Base-by-base conservation (phyloP, 441 rosid genomes). In the Heliophila coronopifolia region DNA sequence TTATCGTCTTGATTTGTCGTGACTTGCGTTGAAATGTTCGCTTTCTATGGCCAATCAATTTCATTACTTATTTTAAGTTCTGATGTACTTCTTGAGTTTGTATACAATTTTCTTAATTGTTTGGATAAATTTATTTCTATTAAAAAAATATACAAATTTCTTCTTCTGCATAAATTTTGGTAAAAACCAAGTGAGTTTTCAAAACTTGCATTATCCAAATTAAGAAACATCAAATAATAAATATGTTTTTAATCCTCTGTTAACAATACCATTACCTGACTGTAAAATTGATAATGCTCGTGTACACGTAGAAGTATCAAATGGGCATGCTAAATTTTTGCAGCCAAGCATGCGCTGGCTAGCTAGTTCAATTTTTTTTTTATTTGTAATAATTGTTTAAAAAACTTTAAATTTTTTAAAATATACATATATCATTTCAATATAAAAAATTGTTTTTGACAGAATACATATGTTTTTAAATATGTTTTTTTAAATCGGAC, bases 21-120 rank as follows among this genome's bases (percentile, higher is more conserved):
- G 37, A 65, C 51, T 52, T 57, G 68, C 58, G 37, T 73, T 68
- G 73, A 61, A 77, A 65, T 73, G 71, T 68, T 76, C 72, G n/a
- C 33, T 40, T 61, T 61, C 50, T 50, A 46, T 25, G 52, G 34
- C 72, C 54, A 41, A 45, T 55, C 45, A 41, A 49, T 49, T 11
- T 22, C 57, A 40, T 54, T 44, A 24, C 22, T 19, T n/a, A 27
- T 19, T 54, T 47, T 26, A 46, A 15, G 27, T 34, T 32, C 16
- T 63, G 3, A 17, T 41, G 30, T 24, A 16, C 20, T 28, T 38
- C 3, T 36, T 54, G 23, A 23, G 23, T 31, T 23, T 39, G 30
- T 24, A 54, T 46, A n/a, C n/a, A 6, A 38, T 38, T 46, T 54
- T 8, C 44, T 45, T 11, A 22, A 23, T 49, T 6, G 6, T 15